phyloP scores from a whole-genome alignment of 352 stramenopile species.

The Pythium oligandrum region DNA sequence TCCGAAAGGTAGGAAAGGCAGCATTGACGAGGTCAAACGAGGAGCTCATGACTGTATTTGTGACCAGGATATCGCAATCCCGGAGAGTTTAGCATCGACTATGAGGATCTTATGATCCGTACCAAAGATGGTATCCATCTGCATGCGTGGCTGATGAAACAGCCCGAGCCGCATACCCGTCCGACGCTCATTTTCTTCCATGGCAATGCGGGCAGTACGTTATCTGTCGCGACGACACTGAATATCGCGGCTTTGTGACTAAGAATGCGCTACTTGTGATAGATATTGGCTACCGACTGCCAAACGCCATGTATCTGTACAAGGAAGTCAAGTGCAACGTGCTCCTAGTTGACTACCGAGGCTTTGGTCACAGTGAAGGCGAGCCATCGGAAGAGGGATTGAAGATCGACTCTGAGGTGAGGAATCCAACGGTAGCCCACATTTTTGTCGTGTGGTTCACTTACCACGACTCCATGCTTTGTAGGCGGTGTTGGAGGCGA shows the following conservation, averaged over 20 bases:
- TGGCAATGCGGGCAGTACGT: slow-evolving; percentile 90
- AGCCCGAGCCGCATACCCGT: slow-evolving; percentile 37
- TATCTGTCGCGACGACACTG: not conserved
- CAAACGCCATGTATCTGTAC: slow-evolving; percentile 90
- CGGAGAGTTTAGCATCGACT: slow-evolving; percentile 83
- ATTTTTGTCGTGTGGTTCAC: slow-evolving; percentile 1
- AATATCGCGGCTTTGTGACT: not conserved
- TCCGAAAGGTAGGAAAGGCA: slow-evolving; percentile 34
- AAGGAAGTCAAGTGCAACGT: slow-evolving; percentile 86
- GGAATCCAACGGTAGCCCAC: slow-evolving; percentile 42
- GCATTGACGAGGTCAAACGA: not conserved
- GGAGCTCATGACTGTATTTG: not conserved
- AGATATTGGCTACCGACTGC: slow-evolving; percentile 93
- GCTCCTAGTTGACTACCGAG: slow-evolving; percentile 93
- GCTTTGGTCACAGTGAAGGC: slow-evolving; percentile 90
- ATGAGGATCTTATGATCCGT: slow-evolving; percentile 87
- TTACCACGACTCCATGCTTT: not conserved
- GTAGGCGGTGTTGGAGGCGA: slow-evolving; percentile 77
- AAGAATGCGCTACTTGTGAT: not conserved
- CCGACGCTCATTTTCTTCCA: slow-evolving; percentile 95
- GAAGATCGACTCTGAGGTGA: slow-evolving; percentile 88
- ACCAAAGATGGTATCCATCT: slow-evolving; percentile 81
- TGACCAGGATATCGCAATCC: slow-evolving; percentile 80
- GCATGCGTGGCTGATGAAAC: slow-evolving; percentile 92
- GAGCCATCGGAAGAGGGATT: slow-evolving; percentile 85